A percentile compares a stretch with the other conserved stretches of the same genome.
Conservation (phyloP, 225 moss, liverwort and hornwort genomes). For the Polytrichum commune region DNA sequence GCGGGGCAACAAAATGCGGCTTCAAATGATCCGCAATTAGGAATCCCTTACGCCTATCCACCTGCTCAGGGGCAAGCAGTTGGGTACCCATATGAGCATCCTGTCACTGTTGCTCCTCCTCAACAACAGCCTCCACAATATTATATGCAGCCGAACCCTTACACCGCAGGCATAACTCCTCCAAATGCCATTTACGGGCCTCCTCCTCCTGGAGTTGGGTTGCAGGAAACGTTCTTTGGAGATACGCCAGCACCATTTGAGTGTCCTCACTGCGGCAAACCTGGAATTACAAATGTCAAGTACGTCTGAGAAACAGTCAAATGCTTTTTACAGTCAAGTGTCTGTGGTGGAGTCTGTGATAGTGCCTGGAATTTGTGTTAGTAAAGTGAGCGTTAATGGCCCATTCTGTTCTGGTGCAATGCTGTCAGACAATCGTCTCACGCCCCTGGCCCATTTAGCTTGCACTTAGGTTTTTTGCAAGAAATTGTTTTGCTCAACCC, state of each 20-base stretch:
- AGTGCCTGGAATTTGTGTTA: neutral
- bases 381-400: neutral
- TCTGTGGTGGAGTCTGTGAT: neutral
- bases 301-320: slow-evolving; percentile 22
- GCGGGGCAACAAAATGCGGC: neutral
- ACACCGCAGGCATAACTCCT: slow-evolving; percentile 70
- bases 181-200: slow-evolving; percentile 73
- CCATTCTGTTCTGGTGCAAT: neutral
- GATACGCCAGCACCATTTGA: slow-evolving; percentile 89
- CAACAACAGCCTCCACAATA: slow-evolving; percentile 57
- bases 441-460: neutral
- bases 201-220: slow-evolving; percentile 55
- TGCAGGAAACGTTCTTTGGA: slow-evolving; percentile 76
- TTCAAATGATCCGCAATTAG: slow-evolving; percentile 21
- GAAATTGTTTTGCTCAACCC: neutral
- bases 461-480: neutral
- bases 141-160: slow-evolving; percentile 52
- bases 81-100: slow-evolving; percentile 33
- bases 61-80: slow-evolving; percentile 16
- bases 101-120: slow-evolving; percentile 52
- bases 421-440: neutral
- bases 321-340: neutral
- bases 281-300: slow-evolving; percentile 76
- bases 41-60: slow-evolving; percentile 31
- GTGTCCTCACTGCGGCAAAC: slow-evolving; percentile 77